Evolutionary conservation across 306 rosid genomes (phyloP).

Genomic region (Ammopiptanthus mongolicus): DNA sequence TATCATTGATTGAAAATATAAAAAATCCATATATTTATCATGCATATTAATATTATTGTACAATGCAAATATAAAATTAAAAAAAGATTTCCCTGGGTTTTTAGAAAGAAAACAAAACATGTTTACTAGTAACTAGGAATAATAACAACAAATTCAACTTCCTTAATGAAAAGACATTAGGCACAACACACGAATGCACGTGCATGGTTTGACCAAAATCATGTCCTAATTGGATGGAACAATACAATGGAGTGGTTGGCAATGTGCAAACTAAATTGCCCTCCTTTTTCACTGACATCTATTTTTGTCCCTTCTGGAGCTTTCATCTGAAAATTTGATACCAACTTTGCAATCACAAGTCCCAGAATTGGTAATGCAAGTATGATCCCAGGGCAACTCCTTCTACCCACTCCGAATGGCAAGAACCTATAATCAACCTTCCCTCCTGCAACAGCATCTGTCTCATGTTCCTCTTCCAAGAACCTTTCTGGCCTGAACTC

Average conservation of each 20-base stretch:
- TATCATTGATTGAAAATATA: too few species aligned
- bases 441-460: slow-evolving; percentile 62
- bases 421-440: slow-evolving; percentile 66
- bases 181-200: too few species aligned
- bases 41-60: too few species aligned
- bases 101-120: too few species aligned
- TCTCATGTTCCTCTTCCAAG: slow-evolving; percentile 57
- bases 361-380: slow-evolving; percentile 82
- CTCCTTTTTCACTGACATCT: slow-evolving; percentile 74
- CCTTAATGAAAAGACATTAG: too few species aligned
- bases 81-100: too few species aligned
- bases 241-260: slow-evolving; percentile 61
- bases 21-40: too few species aligned
- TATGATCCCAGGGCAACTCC: slow-evolving; percentile 85
- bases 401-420: slow-evolving; percentile 82
- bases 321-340: slow-evolving; percentile 52
- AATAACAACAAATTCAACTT: too few species aligned
- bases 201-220: not conserved
- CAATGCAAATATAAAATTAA: too few species aligned
- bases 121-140: too few species aligned
- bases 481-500: slow-evolving; percentile 83
- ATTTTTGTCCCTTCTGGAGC: slow-evolving; percentile 41
- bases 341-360: slow-evolving; percentile 56
- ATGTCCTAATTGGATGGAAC: slow-evolving; percentile 27
- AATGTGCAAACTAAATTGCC: slow-evolving; percentile 72